Evolutionary conservation across 1,284 basidiomycete species (phyloP).

Genomic region (Singerocomus inundabilis): DNA sequence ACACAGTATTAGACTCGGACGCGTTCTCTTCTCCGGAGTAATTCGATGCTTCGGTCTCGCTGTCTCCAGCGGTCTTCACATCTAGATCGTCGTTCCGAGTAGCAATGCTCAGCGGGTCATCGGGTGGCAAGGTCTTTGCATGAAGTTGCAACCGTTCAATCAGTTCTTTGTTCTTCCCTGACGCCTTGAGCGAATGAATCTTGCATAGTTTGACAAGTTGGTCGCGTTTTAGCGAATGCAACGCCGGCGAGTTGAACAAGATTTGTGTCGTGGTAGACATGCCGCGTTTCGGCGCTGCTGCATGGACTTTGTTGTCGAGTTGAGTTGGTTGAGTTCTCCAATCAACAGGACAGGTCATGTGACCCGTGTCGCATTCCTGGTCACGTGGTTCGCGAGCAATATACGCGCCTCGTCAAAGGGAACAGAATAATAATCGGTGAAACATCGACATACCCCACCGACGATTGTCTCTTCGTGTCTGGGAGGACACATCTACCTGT

Average conservation of each 20-base stretch:
- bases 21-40: conserved; percentile 22
- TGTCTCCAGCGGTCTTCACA: conserved; percentile 19
- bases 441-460: conserved; percentile 5
- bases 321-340: conserved; percentile 15
- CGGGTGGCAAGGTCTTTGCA: conserved; percentile 55
- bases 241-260: conserved; percentile 74
- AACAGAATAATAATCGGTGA: conserved; percentile 14
- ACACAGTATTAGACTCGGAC: conserved; percentile 22
- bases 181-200: conserved; percentile 70
- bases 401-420: conserved; percentile 2
- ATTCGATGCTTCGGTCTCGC: conserved; percentile 35
- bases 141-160: conserved; percentile 64
- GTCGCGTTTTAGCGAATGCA: conserved; percentile 75
- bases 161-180: conserved; percentile 73
- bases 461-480: background rate
- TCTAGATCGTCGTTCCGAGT: conserved; percentile 42
- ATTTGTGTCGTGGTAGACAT: conserved; percentile 74
- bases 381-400: conserved; percentile 20
- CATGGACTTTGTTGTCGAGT: conserved; percentile 11
- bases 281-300: background rate
- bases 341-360: conserved; percentile 13
- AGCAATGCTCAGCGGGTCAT: conserved; percentile 50
- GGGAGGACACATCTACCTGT: background rate
- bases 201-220: conserved; percentile 82
- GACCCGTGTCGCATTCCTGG: conserved; percentile 4